These are phyloP conservation scores for Curvularia spicifera DNA, from an alignment of 2,329 filamentous ascomycete species.

Conservation along the genomic window DNA sequence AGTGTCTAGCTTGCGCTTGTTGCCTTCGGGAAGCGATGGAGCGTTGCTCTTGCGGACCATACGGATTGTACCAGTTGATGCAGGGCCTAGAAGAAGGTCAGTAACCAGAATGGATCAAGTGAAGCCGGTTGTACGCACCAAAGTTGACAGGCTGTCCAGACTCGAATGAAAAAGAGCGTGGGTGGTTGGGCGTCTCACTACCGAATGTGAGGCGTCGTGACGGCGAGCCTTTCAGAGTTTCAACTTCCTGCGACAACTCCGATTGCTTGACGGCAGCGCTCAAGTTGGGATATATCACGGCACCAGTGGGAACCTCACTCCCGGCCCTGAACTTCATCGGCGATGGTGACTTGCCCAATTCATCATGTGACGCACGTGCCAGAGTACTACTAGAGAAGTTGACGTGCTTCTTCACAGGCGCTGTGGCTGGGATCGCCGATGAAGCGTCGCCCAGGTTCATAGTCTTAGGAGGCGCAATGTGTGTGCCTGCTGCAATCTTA, in stretches of 20 bases:
- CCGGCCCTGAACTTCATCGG: conserved; percentile 46
- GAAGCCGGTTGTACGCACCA: conserved; percentile 15
- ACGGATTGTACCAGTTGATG: conserved; percentile 49
- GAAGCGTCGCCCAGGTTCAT: conserved; percentile 59
- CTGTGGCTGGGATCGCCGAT: conserved; percentile 65
- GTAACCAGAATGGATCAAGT: neutral
- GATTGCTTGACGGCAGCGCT: conserved; percentile 47
- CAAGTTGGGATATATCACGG: conserved; percentile 42
- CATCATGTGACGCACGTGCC: conserved; percentile 44
- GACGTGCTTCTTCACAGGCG: conserved; percentile 78
- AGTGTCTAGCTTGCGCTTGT: conserved; percentile 56
- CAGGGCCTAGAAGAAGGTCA: conserved; percentile 34
- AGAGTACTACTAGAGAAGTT: conserved; percentile 78
- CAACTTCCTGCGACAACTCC: conserved; percentile 39
- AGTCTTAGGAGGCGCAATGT: conserved; percentile 54
- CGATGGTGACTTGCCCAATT: conserved; percentile 44
- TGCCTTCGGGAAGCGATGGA: conserved; percentile 38
- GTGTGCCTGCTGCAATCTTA: conserved; percentile 67
- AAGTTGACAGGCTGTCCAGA: conserved; percentile 55
- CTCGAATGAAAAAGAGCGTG: conserved; percentile 58
- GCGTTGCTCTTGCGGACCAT: conserved; percentile 55
- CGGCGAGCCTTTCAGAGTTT: conserved; percentile 35
- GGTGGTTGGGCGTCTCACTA: conserved; percentile 34
- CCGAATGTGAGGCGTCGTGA: conserved; percentile 47
- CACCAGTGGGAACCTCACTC: conserved; percentile 43